phyloP scores from a whole-genome alignment of 768 basidiomycete species.

The Agaricus blazei region DNA sequence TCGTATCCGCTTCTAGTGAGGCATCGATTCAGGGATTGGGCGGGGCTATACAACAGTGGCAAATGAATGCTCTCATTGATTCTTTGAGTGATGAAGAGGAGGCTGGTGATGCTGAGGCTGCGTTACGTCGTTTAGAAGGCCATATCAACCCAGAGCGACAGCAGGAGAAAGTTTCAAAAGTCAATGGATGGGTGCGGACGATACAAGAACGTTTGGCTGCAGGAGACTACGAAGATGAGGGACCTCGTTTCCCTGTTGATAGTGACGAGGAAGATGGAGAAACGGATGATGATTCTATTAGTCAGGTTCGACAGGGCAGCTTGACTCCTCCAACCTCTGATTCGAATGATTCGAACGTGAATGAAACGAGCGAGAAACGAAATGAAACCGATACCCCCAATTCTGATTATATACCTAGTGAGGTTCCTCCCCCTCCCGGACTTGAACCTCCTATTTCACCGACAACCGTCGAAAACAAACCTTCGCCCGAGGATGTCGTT shows the following conservation, averaged over 20 bases:
- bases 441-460: conserved; percentile 23
- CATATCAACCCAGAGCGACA: conserved; percentile 73
- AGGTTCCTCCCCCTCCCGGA: conserved; percentile 20
- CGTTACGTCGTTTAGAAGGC: conserved; percentile 76
- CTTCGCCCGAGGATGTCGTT: conserved; percentile 55
- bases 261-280: conserved; percentile 36
- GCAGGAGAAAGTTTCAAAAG: conserved; percentile 67
- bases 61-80: conserved; percentile 73
- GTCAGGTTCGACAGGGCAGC: conserved; percentile 10
- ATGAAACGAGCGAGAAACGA: conserved; percentile 7
- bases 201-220: conserved; percentile 63
- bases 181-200: conserved; percentile 76
- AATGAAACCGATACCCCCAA: conserved; percentile 26
- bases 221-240: conserved; percentile 60
- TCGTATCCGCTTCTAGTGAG: conserved; percentile 44
- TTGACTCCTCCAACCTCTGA: conserved; percentile 12
- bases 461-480: conserved; percentile 34
- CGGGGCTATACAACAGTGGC: conserved; percentile 70
- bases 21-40: conserved; percentile 35
- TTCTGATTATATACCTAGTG: conserved; percentile 24
- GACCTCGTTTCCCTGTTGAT: conserved; percentile 48
- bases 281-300: conserved; percentile 17
- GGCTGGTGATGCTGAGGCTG: conserved; percentile 77
- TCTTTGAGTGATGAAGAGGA: conserved; percentile 71
- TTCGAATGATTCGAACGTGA: conserved; percentile 8